These are phyloP conservation scores for Dioszegia crocea DNA, from an alignment of 768 basidiomycete species.

Conservation along the genomic window DNA sequence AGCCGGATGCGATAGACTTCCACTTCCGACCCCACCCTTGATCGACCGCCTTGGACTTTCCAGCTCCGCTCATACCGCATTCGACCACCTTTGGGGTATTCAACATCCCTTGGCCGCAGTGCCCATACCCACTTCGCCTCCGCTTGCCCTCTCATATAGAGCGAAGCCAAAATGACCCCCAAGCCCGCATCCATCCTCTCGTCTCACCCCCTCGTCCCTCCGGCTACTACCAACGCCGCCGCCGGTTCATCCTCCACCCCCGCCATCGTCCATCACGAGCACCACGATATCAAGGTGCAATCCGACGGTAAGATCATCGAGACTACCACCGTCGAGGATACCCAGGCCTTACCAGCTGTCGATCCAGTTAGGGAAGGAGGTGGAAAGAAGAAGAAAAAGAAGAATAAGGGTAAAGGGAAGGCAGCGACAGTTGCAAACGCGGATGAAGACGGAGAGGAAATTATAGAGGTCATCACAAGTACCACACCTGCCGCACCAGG, in stretches of 20 bases:
- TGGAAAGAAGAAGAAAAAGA: conserved; percentile 9
- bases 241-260: not conserved
- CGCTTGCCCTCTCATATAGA: not conserved
- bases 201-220: not conserved
- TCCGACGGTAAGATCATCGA: conserved; percentile 8
- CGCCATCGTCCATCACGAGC: conserved; percentile 7
- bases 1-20: not conserved
- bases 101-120: not conserved
- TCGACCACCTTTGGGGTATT: not conserved
- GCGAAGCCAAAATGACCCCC: conserved; percentile 2
- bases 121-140: not conserved
- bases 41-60: not conserved
- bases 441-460: conserved; percentile 6
- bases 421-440: conserved; percentile 4
- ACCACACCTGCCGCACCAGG: conserved; percentile 6
- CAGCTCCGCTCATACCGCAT: not conserved
- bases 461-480: conserved; percentile 3
- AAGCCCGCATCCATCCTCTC: not conserved
- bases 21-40: not conserved
- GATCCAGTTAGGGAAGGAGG: not conserved
- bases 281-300: conserved; percentile 6
- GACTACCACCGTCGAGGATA: conserved; percentile 8
- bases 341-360: not conserved
- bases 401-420: conserved; percentile 8
- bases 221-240: not conserved